Evolutionary conservation across 83 land plant genomes (phyloP).

Genomic region (Picea abies): DNA sequence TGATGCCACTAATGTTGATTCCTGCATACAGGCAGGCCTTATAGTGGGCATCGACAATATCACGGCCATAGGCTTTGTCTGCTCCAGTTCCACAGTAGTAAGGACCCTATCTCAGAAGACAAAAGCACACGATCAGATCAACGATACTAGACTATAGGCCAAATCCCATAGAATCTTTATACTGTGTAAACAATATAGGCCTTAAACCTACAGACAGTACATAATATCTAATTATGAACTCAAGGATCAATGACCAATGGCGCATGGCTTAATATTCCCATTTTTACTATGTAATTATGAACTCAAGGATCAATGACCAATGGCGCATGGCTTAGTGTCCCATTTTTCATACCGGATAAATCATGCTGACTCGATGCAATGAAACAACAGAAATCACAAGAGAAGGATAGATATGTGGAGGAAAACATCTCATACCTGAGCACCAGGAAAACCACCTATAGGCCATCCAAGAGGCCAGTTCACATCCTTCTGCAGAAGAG

Average conservation of each 20-base stretch:
- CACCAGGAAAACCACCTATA: conserved; percentile 58
- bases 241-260: conserved; percentile 35
- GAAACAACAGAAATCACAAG: not conserved
- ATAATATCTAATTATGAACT: conserved; percentile 37
- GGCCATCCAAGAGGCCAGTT: conserved; percentile 77
- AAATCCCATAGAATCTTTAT: not conserved
- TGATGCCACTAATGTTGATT: conserved; percentile 44
- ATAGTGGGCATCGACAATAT: conserved; percentile 41
- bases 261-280: no score
- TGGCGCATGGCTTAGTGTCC: no score
- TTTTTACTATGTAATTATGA: conserved; percentile 31
- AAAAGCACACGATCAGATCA: not conserved
- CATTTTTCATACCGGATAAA: conserved; percentile 29
- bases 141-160: not conserved
- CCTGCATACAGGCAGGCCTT: conserved; percentile 51
- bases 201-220: no score
- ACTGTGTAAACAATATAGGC: not conserved
- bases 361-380: conserved; percentile 16
- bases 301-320: conserved; percentile 42
- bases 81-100: conserved; percentile 53
- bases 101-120: conserved; percentile 31
- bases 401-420: not conserved
- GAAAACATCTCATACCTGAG: conserved; percentile 40
- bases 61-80: conserved; percentile 53
- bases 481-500: conserved; percentile 61